Evolutionary conservation across 495 filamentous ascomycete species (phyloP).

Genomic region (Tetracladium marchalianum): DNA sequence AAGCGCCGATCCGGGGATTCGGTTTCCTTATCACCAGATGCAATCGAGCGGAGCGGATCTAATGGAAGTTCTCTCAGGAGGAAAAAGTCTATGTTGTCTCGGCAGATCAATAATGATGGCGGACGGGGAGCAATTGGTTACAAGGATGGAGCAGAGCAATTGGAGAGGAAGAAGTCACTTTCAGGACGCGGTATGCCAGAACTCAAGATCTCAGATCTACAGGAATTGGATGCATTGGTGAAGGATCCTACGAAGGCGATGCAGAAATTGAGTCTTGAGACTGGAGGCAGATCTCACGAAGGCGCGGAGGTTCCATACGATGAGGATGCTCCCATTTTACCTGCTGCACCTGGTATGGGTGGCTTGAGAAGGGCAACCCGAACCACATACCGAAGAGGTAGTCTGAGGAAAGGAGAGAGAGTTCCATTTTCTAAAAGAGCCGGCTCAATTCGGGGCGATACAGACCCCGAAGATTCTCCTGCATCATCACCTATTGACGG

Average conservation of each 20-base stretch:
- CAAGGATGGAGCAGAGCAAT: slow-evolving; percentile 76
- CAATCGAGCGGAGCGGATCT: slow-evolving; percentile 50
- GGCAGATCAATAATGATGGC: slow-evolving; percentile 69
- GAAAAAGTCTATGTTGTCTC: slow-evolving; percentile 93
- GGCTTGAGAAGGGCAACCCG: slow-evolving; percentile 81
- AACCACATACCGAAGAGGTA: slow-evolving; percentile 84
- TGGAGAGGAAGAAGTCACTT: slow-evolving; percentile 66
- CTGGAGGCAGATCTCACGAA: slow-evolving; percentile 19
- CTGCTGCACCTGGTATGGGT: slow-evolving; percentile 55
- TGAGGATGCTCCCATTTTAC: slow-evolving; percentile 86
- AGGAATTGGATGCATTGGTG: slow-evolving; percentile 68
- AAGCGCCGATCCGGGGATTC: slow-evolving; percentile 69
- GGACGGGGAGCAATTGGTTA: slow-evolving; percentile 56
- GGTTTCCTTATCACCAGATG: slow-evolving; percentile 53
- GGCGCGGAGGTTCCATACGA: slow-evolving; percentile 34
- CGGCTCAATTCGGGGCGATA: slow-evolving; percentile 41
- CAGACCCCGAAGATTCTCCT: slow-evolving; percentile 42
- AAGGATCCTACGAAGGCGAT: slow-evolving; percentile 61
- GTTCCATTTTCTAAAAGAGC: slow-evolving; percentile 68
- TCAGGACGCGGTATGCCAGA: slow-evolving; percentile 39
- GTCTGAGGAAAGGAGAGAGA: slow-evolving; percentile 68
- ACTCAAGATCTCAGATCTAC: slow-evolving; percentile 48
- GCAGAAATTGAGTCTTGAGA: slow-evolving; percentile 53
- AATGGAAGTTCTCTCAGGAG: slow-evolving; percentile 52
- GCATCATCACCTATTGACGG: slow-evolving; percentile 16